Conservation (phyloP, 352 stramenopile species). For the Phytophthora tubulina region DNA sequence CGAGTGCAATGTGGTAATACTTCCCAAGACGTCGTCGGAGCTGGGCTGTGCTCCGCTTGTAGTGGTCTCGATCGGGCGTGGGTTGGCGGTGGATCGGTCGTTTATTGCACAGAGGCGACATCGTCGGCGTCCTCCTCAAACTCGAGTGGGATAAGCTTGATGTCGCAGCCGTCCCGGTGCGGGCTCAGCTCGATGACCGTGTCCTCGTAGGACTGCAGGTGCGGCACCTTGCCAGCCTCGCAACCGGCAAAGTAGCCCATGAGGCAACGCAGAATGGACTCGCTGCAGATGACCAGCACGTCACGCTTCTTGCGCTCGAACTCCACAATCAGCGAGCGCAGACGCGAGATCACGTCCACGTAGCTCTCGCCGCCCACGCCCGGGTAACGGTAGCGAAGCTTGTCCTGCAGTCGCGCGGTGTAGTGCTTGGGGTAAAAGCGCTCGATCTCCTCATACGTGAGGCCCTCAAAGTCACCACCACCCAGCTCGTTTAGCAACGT, state of each 20-base stretch:
- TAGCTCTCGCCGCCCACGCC: constrained; percentile 94
- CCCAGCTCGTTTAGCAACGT: constrained; percentile 93
- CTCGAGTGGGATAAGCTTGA: constrained; percentile 84
- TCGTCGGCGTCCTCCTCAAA: constrained; percentile 49
- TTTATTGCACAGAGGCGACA: constrained; percentile 30
- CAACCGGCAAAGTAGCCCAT: constrained; percentile 87
- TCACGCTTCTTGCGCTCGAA: constrained; percentile 92
- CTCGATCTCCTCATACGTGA: constrained; percentile 89
- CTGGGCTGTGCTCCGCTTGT: constrained; percentile 1
- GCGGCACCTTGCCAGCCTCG: constrained; percentile 73
- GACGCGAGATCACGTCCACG: constrained; percentile 93
- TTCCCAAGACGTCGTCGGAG: constrained; percentile 18
- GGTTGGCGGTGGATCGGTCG: background rate
- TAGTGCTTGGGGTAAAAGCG: constrained; percentile 91
- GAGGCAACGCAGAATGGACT: constrained; percentile 81
- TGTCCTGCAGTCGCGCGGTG: constrained; percentile 86
- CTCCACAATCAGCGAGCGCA: constrained; percentile 93
- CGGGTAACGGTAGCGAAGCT: constrained; percentile 92
- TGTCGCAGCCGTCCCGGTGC: constrained; percentile 87
- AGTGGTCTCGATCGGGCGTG: constrained; percentile 1
- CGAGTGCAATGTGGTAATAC: constrained; percentile 27
- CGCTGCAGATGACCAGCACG: constrained; percentile 86
- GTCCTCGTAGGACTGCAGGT: constrained; percentile 74
- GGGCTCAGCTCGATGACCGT: constrained; percentile 83
- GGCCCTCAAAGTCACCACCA: constrained; percentile 91